Evolutionary conservation across 1,284 basidiomycete species (phyloP).

Genomic region (Apiotrichum montevideense): DNA sequence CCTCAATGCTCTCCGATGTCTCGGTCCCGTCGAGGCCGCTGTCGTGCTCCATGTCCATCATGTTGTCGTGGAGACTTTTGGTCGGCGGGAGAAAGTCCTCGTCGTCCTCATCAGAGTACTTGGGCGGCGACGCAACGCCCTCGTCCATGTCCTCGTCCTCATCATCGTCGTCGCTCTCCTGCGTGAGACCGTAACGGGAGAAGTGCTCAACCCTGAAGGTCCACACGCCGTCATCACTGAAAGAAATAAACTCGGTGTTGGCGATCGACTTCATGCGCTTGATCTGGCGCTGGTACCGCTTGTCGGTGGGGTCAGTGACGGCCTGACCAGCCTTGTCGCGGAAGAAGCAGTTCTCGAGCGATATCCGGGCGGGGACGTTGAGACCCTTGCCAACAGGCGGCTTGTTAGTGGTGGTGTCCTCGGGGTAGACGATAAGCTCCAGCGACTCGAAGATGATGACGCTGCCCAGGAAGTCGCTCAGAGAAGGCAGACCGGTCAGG

Average conservation of each 20-base stretch:
- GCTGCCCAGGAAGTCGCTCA: conserved; percentile 77
- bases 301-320: conserved; percentile 74
- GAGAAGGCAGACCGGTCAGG: conserved; percentile 73
- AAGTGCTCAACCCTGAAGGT: conserved; percentile 92
- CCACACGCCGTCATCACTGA: conserved; percentile 78
- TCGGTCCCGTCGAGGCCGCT: conserved; percentile 22
- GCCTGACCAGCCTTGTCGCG: conserved; percentile 85
- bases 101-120: conserved; percentile 15
- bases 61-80: conserved; percentile 30
- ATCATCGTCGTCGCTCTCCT: conserved; percentile 39
- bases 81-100: conserved; percentile 39
- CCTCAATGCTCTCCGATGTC: conserved; percentile 7
- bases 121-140: conserved; percentile 8
- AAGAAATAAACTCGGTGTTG: conserved; percentile 78
- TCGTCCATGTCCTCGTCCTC: conserved; percentile 25
- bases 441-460: conserved; percentile 84
- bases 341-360: conserved; percentile 78
- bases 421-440: conserved; percentile 90
- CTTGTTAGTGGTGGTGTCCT: conserved; percentile 58
- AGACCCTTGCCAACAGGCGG: conserved; percentile 81
- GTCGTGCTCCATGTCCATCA: conserved; percentile 21
- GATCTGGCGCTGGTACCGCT: conserved; percentile 67
- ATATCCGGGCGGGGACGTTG: conserved; percentile 78
- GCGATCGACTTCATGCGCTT: conserved; percentile 79
- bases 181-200: conserved; percentile 47